A percentile compares a stretch with the other conserved stretches of the same genome.
Conservation (phyloP, 345 rosid genomes). For the Eucalyptus erythrocorys region DNA sequence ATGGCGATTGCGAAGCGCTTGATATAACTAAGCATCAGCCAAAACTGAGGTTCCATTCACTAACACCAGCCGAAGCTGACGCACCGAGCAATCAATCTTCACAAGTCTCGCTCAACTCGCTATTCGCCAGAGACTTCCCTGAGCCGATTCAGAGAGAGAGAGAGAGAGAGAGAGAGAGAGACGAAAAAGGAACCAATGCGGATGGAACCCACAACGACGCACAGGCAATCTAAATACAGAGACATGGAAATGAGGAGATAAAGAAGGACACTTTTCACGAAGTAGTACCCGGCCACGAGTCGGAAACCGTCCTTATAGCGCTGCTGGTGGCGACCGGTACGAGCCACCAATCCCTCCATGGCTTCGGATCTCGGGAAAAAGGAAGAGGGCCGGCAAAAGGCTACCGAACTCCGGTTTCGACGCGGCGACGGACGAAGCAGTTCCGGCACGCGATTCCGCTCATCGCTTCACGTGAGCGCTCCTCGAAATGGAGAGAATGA, state of each 20-base stretch:
- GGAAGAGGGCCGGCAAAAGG: not conserved
- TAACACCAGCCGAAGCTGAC: not conserved
- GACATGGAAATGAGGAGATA: not conserved
- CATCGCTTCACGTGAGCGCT: not conserved
- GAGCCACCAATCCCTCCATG: constrained; percentile 22
- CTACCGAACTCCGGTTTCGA: not conserved
- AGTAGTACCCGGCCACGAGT: constrained; percentile 34
- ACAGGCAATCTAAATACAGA: not conserved
- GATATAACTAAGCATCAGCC: not conserved
- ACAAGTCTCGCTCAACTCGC: not conserved
- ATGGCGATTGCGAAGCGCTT: not conserved
- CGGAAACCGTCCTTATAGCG: constrained; percentile 23
- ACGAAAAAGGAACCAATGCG: not conserved
- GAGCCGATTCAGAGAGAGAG: not conserved
- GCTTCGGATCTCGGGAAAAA: not conserved
- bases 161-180: not conserved
- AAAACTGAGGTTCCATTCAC: not conserved
- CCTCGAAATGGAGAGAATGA: not conserved
- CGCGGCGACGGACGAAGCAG: not conserved
- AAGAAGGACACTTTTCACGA: not conserved
- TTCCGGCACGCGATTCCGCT: not conserved
- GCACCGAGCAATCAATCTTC: not conserved
- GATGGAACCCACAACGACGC: not conserved
- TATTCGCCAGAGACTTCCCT: not conserved
- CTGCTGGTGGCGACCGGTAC: constrained; percentile 38